Conservation (phyloP, 306 rosid genomes). For the Potentilla sterilis region DNA sequence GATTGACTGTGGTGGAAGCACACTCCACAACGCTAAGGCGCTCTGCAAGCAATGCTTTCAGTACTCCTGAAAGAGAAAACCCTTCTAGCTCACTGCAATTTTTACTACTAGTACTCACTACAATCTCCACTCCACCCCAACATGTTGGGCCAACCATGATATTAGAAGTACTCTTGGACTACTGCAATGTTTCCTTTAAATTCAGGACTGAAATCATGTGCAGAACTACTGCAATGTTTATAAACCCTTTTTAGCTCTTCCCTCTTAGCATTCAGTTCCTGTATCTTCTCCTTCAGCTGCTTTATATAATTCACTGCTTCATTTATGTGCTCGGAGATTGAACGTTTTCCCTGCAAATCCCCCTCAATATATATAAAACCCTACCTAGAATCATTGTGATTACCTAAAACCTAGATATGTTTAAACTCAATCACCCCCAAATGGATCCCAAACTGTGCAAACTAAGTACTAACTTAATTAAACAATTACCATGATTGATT, state of each 20-base stretch:
- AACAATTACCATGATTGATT: constrained; percentile 26
- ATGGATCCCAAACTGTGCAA: background rate
- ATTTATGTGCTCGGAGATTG: constrained; percentile 53
- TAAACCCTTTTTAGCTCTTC: constrained; percentile 41
- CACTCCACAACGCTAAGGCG: constrained; percentile 25
- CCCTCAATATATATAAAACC: constrained; percentile 18
- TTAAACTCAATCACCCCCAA: background rate
- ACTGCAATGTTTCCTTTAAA: background rate
- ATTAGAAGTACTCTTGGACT: background rate
- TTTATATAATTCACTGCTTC: constrained; percentile 65
- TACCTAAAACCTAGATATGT: background rate
- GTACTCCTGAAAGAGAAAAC: constrained; percentile 31
- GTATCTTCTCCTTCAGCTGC: constrained; percentile 39
- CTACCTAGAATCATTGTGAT: constrained; percentile 15
- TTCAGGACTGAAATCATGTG: background rate
- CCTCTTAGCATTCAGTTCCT: constrained; percentile 38
- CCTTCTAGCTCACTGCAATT: constrained; percentile 3
- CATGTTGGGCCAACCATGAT: constrained; percentile 22
- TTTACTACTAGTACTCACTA: constrained; percentile 13
- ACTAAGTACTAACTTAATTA: background rate
- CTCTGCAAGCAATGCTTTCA: constrained; percentile 30
- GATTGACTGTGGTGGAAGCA: constrained; percentile 32
- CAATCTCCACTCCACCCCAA: constrained; percentile 30
- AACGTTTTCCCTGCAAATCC: constrained; percentile 74
- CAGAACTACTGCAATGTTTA: constrained; percentile 1